A percentile compares a stretch with the other conserved stretches of the same genome.
phyloP scores from a whole-genome alignment of 208 protist genomes.

The Naegleria fowleri region DNA sequence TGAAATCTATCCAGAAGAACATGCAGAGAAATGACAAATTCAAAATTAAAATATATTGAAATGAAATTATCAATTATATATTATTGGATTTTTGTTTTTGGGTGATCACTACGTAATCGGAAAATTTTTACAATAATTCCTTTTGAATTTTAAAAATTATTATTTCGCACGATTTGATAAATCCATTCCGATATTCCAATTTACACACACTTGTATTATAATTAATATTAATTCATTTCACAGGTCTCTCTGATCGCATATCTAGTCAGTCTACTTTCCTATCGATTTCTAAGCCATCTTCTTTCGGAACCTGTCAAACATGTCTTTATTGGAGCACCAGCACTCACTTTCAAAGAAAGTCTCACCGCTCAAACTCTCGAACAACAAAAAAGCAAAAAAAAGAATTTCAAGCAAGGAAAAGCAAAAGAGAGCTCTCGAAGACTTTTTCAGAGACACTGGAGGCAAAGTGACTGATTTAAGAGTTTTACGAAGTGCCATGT shows the following conservation, averaged over 20 bases:
- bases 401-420: background rate
- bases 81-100: too few relatives aligned
- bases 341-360: background rate
- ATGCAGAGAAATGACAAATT: too few relatives aligned
- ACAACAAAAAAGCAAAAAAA: background rate
- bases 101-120: too few relatives aligned
- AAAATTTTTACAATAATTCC: too few relatives aligned
- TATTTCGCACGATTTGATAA: too few relatives aligned
- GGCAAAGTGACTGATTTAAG: constrained; percentile 29
- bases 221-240: too few relatives aligned
- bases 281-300: background rate
- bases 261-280: constrained; percentile 12
- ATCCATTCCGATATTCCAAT: too few relatives aligned
- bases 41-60: too few relatives aligned
- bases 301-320: background rate
- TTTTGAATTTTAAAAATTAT: too few relatives aligned
- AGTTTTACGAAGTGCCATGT: constrained; percentile 31
- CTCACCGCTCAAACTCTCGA: background rate
- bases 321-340: background rate
- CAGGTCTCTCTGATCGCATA: background rate
- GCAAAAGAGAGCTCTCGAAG: background rate
- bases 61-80: too few relatives aligned
- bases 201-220: too few relatives aligned
- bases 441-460: constrained; percentile 24
- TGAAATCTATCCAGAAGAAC: too few relatives aligned